Percentiles rank a stretch among this genome's conserved stretches.
Conservation (phyloP, 2,329 filamentous ascomycete species). For the Penicillium sp. region DNA sequence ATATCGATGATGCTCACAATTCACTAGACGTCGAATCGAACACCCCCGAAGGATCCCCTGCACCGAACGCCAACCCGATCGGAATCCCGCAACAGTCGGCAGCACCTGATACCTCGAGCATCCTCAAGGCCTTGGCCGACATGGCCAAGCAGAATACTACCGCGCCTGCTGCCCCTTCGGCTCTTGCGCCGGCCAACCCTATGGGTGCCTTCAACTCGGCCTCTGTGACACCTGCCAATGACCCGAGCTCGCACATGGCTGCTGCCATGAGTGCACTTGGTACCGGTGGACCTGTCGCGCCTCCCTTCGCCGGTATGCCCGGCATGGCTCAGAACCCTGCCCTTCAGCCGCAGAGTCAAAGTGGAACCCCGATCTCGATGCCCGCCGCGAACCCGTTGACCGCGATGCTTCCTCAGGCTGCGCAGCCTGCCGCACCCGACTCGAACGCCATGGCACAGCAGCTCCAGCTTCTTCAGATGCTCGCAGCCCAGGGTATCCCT, state of each 20-base stretch:
- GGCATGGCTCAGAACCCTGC: slow-evolving; percentile 40
- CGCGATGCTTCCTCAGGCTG: slow-evolving; percentile 43
- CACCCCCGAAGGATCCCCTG: slow-evolving; percentile 61
- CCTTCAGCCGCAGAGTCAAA: slow-evolving; percentile 42
- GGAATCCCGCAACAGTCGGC: slow-evolving; percentile 33
- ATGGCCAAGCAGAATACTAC: slow-evolving; percentile 73
- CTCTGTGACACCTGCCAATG: slow-evolving; percentile 45
- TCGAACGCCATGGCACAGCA: slow-evolving; percentile 64
- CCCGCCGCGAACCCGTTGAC: slow-evolving; percentile 43
- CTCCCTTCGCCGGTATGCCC: slow-evolving; percentile 50
- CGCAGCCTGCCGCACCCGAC: slow-evolving; percentile 33
- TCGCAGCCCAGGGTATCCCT: slow-evolving; percentile 72
- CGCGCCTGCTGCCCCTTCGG: slow-evolving; percentile 43
- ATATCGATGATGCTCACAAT: slow-evolving; percentile 26
- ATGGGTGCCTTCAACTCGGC: slow-evolving; percentile 53
- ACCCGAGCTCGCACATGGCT: slow-evolving; percentile 50
- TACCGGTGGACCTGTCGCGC: slow-evolving; percentile 39
- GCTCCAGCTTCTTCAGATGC: slow-evolving; percentile 70
- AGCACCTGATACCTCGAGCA: slow-evolving; percentile 61
- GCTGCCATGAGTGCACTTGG: slow-evolving; percentile 57
- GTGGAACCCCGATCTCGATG: slow-evolving; percentile 44
- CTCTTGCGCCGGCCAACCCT: slow-evolving; percentile 43
- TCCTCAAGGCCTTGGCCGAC: slow-evolving; percentile 76
- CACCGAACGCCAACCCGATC: slow-evolving; percentile 45
- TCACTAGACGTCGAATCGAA: slow-evolving; percentile 63